Conservation (phyloP, 2,329 filamentous ascomycete genomes). For the Trichoderma aggressivum region DNA sequence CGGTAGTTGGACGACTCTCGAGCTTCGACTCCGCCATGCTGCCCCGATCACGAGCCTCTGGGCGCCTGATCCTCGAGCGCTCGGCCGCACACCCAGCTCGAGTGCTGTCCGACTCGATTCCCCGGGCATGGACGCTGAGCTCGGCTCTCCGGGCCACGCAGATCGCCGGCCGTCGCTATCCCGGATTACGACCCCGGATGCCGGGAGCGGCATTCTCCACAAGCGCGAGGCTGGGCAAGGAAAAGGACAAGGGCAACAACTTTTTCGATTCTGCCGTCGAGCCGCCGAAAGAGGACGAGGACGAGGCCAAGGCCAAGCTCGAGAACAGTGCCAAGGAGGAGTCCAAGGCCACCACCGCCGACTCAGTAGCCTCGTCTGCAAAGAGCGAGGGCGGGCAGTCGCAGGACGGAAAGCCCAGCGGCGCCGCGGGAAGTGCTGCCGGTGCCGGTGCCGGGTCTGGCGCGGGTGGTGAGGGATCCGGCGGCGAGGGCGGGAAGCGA, state of each 20-base stretch:
- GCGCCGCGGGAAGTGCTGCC: conserved; percentile 47
- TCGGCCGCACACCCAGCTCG: conserved; percentile 30
- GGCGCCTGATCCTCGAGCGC: conserved; percentile 38
- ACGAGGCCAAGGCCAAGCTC: conserved; percentile 49
- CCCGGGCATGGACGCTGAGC: conserved; percentile 29
- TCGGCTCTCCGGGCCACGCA: conserved; percentile 29
- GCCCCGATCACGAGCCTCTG: conserved; percentile 39
- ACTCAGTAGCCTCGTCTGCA: conserved; percentile 37
- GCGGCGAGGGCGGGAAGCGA: conserved; percentile 63
- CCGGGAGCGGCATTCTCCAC: conserved; percentile 37
- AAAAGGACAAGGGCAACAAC: conserved; percentile 42
- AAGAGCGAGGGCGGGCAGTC: conserved; percentile 39
- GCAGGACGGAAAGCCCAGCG: conserved; percentile 51
- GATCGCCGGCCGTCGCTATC: conserved; percentile 33
- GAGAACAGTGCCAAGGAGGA: conserved; percentile 48
- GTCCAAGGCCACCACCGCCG: conserved; percentile 41
- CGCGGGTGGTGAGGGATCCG: conserved; percentile 54
- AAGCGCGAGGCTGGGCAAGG: conserved; percentile 33
- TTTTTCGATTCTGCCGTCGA: conserved; percentile 50
- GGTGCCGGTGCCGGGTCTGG: conserved; percentile 50
- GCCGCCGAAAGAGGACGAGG: conserved; percentile 48
- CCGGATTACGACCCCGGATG: conserved; percentile 28
- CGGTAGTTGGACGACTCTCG: neutral
- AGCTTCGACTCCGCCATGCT: conserved; percentile 34
- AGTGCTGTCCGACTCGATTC: conserved; percentile 24